These are phyloP conservation scores for Pseudovirgaria hyperparasitica DNA, from an alignment of 2,329 filamentous ascomycete genomes.

Conservation along the genomic window DNA sequence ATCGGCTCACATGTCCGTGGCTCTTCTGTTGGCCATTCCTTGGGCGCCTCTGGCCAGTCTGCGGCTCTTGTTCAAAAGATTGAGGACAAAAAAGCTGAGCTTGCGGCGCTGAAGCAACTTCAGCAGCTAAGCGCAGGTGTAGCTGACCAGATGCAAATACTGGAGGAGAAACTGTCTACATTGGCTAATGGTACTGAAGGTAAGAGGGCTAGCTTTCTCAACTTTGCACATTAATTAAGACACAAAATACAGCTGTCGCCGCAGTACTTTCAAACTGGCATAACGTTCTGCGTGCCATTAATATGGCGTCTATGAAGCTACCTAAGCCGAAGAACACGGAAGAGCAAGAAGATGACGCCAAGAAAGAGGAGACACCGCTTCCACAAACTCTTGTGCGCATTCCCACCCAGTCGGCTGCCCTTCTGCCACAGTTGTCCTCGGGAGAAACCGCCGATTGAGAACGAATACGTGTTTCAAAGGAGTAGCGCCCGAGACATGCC, in stretches of 20 bases:
- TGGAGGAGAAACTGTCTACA: slow-evolving; percentile 66
- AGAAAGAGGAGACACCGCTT: slow-evolving; percentile 36
- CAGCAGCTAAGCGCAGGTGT: slow-evolving; percentile 67
- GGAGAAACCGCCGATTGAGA: slow-evolving; percentile 18
- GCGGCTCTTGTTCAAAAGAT: slow-evolving; percentile 62
- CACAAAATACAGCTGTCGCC: slow-evolving; percentile 61
- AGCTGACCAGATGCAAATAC: slow-evolving; percentile 68
- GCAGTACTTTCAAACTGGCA: slow-evolving; percentile 82
- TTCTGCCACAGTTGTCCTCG: slow-evolving; percentile 20
- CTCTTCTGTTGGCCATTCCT: slow-evolving; percentile 37
- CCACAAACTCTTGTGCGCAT: slow-evolving; percentile 77
- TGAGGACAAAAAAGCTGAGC: slow-evolving; percentile 73
- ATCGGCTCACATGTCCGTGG: slow-evolving; percentile 53
- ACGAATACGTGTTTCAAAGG: not conserved
- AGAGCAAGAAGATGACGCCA: slow-evolving; percentile 28
- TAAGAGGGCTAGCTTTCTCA: slow-evolving; percentile 19
- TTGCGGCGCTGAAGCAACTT: slow-evolving; percentile 66
- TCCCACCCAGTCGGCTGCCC: slow-evolving; percentile 55
- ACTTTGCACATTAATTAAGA: slow-evolving; percentile 5
- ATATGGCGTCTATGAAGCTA: slow-evolving; percentile 71
- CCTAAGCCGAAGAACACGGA: slow-evolving; percentile 42
- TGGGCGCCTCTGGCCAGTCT: slow-evolving; percentile 43
- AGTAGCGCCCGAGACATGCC: no score
- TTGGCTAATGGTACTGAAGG: slow-evolving; percentile 74
- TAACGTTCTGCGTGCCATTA: slow-evolving; percentile 71